phyloP scores from a whole-genome alignment of 2,329 filamentous ascomycete genomes.

The Sphaerulina vaccinii region DNA sequence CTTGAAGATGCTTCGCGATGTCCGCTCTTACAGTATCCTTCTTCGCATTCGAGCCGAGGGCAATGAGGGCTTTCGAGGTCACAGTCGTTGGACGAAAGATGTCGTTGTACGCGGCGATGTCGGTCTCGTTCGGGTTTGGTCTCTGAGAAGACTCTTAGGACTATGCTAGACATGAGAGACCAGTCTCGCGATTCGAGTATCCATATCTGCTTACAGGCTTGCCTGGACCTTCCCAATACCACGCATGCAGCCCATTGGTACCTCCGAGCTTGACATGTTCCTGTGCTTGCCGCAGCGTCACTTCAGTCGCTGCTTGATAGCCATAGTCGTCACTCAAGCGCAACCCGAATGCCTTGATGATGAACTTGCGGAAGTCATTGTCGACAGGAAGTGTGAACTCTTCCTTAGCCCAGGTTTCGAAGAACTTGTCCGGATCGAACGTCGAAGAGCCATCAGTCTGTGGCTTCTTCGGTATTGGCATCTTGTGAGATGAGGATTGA shows the following conservation, averaged over 20 bases:
- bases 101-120: conserved; percentile 65
- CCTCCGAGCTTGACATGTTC: conserved; percentile 49
- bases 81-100: conserved; percentile 63
- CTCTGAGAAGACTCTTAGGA: conserved; percentile 31
- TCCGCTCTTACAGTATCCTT: conserved; percentile 60
- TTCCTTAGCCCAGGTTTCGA: conserved; percentile 45
- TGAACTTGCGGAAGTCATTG: conserved; percentile 48
- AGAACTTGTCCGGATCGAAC: conserved; percentile 50
- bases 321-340: conserved; percentile 47
- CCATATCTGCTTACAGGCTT: conserved; percentile 35
- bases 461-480: conserved; percentile 32
- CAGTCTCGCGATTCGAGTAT: conserved; percentile 13
- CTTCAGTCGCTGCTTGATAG: conserved; percentile 53
- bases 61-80: conserved; percentile 62
- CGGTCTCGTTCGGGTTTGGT: conserved; percentile 52
- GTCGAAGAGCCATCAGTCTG: conserved; percentile 42
- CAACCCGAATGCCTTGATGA: conserved; percentile 50
- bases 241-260: conserved; percentile 50
- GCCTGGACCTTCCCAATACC: conserved; percentile 49
- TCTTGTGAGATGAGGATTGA: conserved; percentile 1
- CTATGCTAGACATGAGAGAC: conserved; percentile 24
- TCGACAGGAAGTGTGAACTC: conserved; percentile 39
- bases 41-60: conserved; percentile 64
- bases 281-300: conserved; percentile 52
- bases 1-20: conserved; percentile 57